Base-by-base conservation (phyloP, 1,284 basidiomycete species). In the Cryptococcus sp. region DNA sequence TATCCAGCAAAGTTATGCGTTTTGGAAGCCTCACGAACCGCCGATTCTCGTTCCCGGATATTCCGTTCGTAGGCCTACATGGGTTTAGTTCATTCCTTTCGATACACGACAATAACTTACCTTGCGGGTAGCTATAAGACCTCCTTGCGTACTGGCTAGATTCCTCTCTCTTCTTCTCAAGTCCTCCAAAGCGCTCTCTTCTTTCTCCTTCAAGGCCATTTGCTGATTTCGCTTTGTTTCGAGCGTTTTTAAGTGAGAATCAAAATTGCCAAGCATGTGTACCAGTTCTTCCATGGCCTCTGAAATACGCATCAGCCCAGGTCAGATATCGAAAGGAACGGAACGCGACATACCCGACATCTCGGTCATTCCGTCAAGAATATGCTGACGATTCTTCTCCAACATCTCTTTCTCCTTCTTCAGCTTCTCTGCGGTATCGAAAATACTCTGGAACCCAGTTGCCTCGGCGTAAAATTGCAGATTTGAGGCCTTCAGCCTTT, bases 381-480 rank as follows among this genome's bases (percentile, higher is more conserved):
- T 75, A 49, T 83, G 86, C 35, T 84, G 78, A 55, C 83, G 82
- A 41, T 87, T 84, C 46, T 86, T 83, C 53, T 59, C 82, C 78
- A 65, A 87, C 78, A 71, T 88, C 80, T 58, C 78, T 68, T 86
- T 88, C 66, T 83, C 82, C 57, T 84, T 80, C 55, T 87, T 80
- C 49, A 93, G 76, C 48, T 80, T 81, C 57, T 89, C 84, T 14
- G 30, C 84, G 58, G 84, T 84, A 50, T 86, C 78, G 67, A 91
- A 91, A 48, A 89, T 83, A 70, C 92, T 86, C 41, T 88, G 84
- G 73, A 97, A 97, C 65, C 87, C 87, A 14, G 85, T 84, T 2
- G 90, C 87, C 48, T 86, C 83, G 54, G 94, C 87, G 67, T 90
- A 87, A 71, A 94, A 90, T 48, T 84, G 83, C 57, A 85, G 81